Conservation (phyloP, 169 alveolate species). For the Theileria orientalis region DNA sequence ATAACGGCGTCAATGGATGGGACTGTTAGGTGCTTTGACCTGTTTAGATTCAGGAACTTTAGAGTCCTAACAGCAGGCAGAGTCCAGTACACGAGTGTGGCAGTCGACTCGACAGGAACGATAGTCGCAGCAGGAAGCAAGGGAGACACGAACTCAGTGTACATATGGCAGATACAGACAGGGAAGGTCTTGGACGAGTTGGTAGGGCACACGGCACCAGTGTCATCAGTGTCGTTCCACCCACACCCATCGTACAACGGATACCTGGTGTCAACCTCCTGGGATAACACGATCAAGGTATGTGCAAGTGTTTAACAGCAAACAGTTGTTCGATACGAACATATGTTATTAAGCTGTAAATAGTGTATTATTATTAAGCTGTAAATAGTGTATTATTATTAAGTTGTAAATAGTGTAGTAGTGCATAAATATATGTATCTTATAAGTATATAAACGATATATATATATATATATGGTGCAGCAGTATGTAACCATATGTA, state of each 20-base stretch:
- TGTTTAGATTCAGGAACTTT: conserved; percentile 88
- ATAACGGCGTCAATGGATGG: conserved; percentile 97
- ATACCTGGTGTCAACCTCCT: conserved; percentile 90
- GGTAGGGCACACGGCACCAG: conserved; percentile 92
- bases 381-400: no score
- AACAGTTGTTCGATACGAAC: background rate
- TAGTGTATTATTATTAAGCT: no score
- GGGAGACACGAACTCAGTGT: conserved; percentile 84
- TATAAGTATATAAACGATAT: background rate
- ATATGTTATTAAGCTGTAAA: no score
- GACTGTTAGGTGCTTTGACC: conserved; percentile 96
- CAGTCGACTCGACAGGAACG: conserved; percentile 93
- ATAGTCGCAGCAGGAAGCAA: conserved; percentile 96
- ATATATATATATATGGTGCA: no score
- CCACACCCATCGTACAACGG: conserved; percentile 77
- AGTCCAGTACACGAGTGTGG: conserved; percentile 91
- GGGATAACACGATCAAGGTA: conserved; percentile 92
- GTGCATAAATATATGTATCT: background rate
- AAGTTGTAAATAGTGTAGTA: background rate
- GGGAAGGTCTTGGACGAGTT: conserved; percentile 72
- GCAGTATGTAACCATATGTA: no score
- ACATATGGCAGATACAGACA: conserved; percentile 80
- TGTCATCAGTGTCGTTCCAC: conserved; percentile 85
- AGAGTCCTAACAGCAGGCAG: conserved; percentile 81
- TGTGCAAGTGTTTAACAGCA: conserved; percentile 67